A percentile compares a stretch with the other conserved stretches of the same genome.
phyloP scores from a whole-genome alignment of 2,329 filamentous ascomycete species.

The Paraphoma chrysanthemicola region DNA sequence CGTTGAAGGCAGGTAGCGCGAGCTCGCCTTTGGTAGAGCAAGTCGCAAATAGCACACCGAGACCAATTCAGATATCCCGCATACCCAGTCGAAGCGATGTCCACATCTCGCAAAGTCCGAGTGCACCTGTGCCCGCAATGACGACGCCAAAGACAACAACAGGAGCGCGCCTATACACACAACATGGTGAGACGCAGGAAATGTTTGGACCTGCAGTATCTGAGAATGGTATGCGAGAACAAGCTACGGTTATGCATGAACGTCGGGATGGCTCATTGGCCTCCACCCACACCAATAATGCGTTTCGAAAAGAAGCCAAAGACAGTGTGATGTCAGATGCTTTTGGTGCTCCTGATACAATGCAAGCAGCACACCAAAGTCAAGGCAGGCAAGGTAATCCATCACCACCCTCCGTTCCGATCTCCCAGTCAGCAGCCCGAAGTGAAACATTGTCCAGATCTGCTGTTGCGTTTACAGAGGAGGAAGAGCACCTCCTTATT shows the following conservation, averaged over 20 bases:
- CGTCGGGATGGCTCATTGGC: background rate
- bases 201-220: background rate
- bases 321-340: conserved; percentile 14
- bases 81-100: background rate
- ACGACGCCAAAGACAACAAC: background rate
- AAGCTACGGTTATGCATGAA: background rate
- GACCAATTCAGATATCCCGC: conserved; percentile 18
- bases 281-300: background rate
- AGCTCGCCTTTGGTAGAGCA: conserved; percentile 6
- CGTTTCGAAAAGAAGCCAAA: background rate
- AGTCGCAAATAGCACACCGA: conserved; percentile 1
- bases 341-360: background rate
- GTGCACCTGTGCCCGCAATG: background rate
- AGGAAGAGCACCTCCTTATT: conserved; percentile 45
- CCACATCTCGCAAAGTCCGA: background rate
- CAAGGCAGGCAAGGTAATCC: background rate
- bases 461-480: conserved; percentile 13
- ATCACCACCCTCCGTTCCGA: background rate
- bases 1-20: conserved; percentile 18
- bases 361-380: no score
- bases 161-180: no score
- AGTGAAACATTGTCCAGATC: background rate
- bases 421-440: background rate
- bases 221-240: background rate
- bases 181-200: no score